A percentile compares a stretch with the other conserved stretches of the same genome.
Evolutionary conservation across 2,329 filamentous ascomycete genomes (phyloP).

Genomic region (Beauveria scarabaeidicola): DNA sequence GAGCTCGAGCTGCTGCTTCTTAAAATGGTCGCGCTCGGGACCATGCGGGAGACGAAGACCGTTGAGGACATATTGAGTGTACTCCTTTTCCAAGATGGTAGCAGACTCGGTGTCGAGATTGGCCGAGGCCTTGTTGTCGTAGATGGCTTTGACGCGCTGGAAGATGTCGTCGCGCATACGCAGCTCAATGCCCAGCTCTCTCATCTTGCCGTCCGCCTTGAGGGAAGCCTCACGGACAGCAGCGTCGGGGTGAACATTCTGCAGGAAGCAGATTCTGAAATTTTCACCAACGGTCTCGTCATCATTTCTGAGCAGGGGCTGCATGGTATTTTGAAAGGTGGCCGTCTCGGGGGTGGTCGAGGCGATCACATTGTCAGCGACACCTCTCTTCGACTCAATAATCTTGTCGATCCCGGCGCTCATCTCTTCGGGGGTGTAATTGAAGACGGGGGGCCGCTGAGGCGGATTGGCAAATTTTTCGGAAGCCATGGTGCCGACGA

Average conservation of each 20-base stretch:
- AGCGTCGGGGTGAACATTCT: constrained; percentile 63
- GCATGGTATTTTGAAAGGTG: constrained; percentile 46
- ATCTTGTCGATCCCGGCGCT: constrained; percentile 57
- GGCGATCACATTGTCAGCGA: constrained; percentile 60
- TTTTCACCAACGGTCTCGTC: constrained; percentile 51
- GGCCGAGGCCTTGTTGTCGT: constrained; percentile 41
- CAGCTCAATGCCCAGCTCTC: constrained; percentile 69
- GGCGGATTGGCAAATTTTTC: constrained; percentile 64
- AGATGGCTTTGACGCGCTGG: constrained; percentile 52
- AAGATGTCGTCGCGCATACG: constrained; percentile 79
- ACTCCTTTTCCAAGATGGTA: constrained; percentile 68
- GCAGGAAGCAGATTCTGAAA: constrained; percentile 70
- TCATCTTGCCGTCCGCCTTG: constrained; percentile 66
- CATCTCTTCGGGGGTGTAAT: constrained; percentile 61
- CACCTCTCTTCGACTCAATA: constrained; percentile 51
- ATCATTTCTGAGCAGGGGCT: constrained; percentile 66
- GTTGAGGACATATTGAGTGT: constrained; percentile 68
- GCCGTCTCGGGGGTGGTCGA: constrained; percentile 45
- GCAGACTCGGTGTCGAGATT: constrained; percentile 59
- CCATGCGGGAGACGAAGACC: constrained; percentile 65
- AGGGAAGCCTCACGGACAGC: constrained; percentile 66
- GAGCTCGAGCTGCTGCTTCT: constrained; percentile 75
- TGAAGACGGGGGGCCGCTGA: constrained; percentile 71
- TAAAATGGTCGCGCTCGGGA: constrained; percentile 67
- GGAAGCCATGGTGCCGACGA: constrained; percentile 53